phyloP scores from a whole-genome alignment of 2,329 filamentous ascomycete species.

The Fulvia fulva region DNA sequence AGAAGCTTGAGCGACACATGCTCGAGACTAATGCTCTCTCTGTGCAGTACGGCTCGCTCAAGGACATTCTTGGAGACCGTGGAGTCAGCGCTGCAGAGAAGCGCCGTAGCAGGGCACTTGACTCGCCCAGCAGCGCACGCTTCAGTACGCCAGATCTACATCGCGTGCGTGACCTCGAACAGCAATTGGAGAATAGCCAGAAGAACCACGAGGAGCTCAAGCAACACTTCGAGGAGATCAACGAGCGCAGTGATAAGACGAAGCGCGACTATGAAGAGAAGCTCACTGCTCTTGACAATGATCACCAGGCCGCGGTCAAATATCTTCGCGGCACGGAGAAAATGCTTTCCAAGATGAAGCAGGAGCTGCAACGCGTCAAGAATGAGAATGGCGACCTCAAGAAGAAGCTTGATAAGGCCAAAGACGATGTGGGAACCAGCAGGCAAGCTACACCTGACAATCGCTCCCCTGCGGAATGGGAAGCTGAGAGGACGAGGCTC shows the following conservation, averaged over 20 bases:
- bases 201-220: constrained; percentile 85
- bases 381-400: constrained; percentile 77
- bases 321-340: constrained; percentile 98
- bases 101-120: constrained; percentile 66
- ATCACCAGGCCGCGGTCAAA: constrained; percentile 95
- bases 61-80: constrained; percentile 85
- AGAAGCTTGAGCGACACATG: constrained; percentile 78
- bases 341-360: constrained; percentile 98
- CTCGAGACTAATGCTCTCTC: constrained; percentile 90
- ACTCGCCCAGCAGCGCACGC: constrained; percentile 58
- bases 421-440: constrained; percentile 23
- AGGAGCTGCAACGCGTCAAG: constrained; percentile 92
- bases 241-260: constrained; percentile 77
- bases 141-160: constrained; percentile 75
- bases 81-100: constrained; percentile 75
- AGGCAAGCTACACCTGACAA: constrained; percentile 35
- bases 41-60: constrained; percentile 88
- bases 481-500: constrained; percentile 65
- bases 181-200: constrained; percentile 72
- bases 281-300: constrained; percentile 86
- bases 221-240: constrained; percentile 69
- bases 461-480: constrained; percentile 60
- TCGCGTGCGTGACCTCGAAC: constrained; percentile 79
- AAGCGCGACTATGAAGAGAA: constrained; percentile 89
- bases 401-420: constrained; percentile 60